Base-by-base conservation (phyloP, 1,284 basidiomycete species). In the Apiotrichum veenhuisii region DNA sequence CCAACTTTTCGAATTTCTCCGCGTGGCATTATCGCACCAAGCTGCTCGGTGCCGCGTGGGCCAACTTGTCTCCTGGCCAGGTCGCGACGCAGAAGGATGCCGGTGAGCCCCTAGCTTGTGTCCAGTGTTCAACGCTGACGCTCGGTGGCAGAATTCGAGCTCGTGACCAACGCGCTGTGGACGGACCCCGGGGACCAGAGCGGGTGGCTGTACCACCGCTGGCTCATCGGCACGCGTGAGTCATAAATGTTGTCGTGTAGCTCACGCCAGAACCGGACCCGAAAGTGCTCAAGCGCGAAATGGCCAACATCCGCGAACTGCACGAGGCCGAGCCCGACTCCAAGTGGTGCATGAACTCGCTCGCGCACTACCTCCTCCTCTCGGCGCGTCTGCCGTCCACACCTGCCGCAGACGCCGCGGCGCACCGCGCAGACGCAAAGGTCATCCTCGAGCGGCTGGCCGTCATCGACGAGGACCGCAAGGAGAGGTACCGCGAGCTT, bases 1-100 rank as follows among this genome's bases (percentile, higher is more conserved):
- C 87, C 52, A 97, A 91, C 73, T 96, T 98, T 71, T 94, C 90
- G 47, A 98, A 99, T 74, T 98, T 97, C 73, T 95, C 91, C 57
- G 96, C 96, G 18, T 99, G 96, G 96, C 96, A 99, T 75, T 92
- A 95, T 65, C 84, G 96, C 26, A 89, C 91, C 2, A 94, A 95
- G 74, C 81, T 94, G 1, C 80, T 92, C 18, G 76, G 81, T 0
- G 81, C 80, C 4, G 69, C 91, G 8, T 94, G 90, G 90, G 80
- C 80, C 5, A 74, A 77, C n/a, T 23, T 71, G 34, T 81, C 82
- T 1, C 78, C 81, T 48, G 72, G 83, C 18, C 81, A 85, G 58
- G 78, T 80, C 37, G 63, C 67, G 15, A 77, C 79, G 63, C 83
- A 82, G 27, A 84, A 83, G 67, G 84, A 88, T 66, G 80, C 84